A percentile compares a stretch with the other conserved stretches of the same genome.
Evolutionary conservation across 2,329 filamentous ascomycete genomes (phyloP).

Genomic region (Alternaria brassicicola): DNA sequence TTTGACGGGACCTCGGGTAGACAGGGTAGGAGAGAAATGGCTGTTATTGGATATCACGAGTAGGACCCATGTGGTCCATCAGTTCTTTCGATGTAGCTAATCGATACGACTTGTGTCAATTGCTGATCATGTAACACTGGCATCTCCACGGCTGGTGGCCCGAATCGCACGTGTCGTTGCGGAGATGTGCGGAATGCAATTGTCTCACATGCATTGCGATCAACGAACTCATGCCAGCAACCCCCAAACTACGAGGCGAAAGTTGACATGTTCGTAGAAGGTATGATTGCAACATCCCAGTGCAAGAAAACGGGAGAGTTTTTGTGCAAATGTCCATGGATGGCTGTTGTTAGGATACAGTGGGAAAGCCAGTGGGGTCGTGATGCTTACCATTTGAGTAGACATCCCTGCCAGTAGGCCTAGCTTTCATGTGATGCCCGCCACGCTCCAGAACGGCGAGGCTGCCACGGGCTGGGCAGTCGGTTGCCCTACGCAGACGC

Average conservation of each 20-base stretch:
- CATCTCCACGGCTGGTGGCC: background rate
- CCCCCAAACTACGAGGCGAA: background rate
- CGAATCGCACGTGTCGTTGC: background rate
- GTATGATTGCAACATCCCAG: background rate
- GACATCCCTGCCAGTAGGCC: background rate
- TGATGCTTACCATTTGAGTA: background rate
- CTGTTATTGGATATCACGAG: background rate
- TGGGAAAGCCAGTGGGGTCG: background rate
- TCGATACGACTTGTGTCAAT: background rate
- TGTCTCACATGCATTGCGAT: background rate
- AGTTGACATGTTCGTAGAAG: no score
- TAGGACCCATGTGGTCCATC: background rate
- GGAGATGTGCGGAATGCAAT: background rate
- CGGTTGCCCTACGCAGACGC: background rate
- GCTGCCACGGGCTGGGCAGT: constrained; percentile 1
- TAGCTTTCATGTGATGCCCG: background rate
- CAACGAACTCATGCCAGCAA: background rate
- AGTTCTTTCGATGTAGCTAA: background rate
- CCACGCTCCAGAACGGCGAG: background rate
- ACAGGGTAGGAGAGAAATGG: background rate
- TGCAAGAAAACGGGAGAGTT: background rate
- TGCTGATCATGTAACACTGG: background rate
- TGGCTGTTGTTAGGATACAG: background rate
- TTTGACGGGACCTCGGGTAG: background rate
- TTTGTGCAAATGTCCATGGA: background rate